Evolutionary conservation across 805 yeast species (phyloP), one percentile per base, ranked within the genome.

Genomic region (Wickerhamomyces queroliae): DNA sequence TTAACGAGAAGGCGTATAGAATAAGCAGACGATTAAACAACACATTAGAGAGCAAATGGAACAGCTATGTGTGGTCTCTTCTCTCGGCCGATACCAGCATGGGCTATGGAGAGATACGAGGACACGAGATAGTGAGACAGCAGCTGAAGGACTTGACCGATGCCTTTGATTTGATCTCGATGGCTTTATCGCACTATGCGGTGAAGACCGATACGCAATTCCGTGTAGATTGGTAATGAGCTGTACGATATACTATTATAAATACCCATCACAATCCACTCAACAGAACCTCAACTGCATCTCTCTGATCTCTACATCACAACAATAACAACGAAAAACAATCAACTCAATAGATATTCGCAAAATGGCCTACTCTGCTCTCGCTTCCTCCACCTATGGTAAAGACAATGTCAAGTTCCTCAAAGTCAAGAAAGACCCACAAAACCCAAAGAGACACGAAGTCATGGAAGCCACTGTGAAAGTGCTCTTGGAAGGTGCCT

Each of bases 341-440:
- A 23, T 23, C 26, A 23, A 23, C 12, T 12, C 12, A 23, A 23
- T 8, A 23, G 8, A 8, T 7, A 29, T 16, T 21, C 19, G 16
- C 30, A 39, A 35, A 39, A 53, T 52, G 56, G 23, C 58, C 9
- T 48, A 50, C 47, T 44, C 55, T 6, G 45, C 50, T 23, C 43
- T 65, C 37, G 48, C 65, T 29, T 58, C 69, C 9, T 81, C 95
- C 21, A 67, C 85, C 23, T 90, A 90, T 72, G 97, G 97, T 49
- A 90, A 90, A 62, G 95, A 80, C 62, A 87, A 88, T 66, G 96
- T 90, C 59, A 88, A 90, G 61, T 85, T 90, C 63, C 74, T 90
- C 54, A 90, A 89, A 66, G 95, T 89, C 52, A 82, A 78, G 64
- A 84, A 82, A 56, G 86, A 87, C 65, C 74, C 84, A 43, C 47